A percentile compares a stretch with the other conserved stretches of the same genome.
Evolutionary conservation across 1,284 basidiomycete species (phyloP).

Genomic region (Cutaneotrichosporon cyanovorans): DNA sequence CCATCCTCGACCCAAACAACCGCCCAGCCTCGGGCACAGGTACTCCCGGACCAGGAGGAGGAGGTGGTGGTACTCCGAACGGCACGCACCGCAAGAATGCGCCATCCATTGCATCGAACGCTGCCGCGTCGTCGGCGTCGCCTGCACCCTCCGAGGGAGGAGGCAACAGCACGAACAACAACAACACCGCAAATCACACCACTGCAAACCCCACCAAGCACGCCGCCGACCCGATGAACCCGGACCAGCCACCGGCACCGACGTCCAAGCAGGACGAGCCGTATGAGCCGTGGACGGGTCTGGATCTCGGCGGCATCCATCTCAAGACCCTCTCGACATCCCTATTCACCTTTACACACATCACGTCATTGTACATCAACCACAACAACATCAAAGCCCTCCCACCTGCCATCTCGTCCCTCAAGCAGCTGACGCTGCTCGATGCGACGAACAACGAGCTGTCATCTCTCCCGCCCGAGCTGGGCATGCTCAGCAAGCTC

Average conservation of each 20-base stretch:
- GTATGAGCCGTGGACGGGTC: slow-evolving; percentile 64
- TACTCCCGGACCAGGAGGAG: slow-evolving; percentile 5
- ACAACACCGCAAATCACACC: slow-evolving; percentile 7
- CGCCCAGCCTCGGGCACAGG: slow-evolving; percentile 11
- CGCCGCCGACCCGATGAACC: slow-evolving; percentile 30
- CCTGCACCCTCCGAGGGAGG: slow-evolving; percentile 10
- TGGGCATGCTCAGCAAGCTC: slow-evolving; percentile 83
- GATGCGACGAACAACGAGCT: slow-evolving; percentile 91
- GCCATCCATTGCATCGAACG: slow-evolving; percentile 23
- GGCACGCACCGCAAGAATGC: slow-evolving; percentile 45
- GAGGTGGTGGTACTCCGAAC: slow-evolving; percentile 41
- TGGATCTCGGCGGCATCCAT: slow-evolving; percentile 93
- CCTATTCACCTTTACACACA: slow-evolving; percentile 84
- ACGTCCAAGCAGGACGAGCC: slow-evolving; percentile 33
- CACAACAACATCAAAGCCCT: slow-evolving; percentile 81
- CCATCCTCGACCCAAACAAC: slow-evolving; percentile 47
- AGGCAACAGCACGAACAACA: too few relatives aligned
- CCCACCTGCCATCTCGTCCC: slow-evolving; percentile 73
- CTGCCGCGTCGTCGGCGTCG: slow-evolving; percentile 14
- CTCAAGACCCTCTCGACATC: slow-evolving; percentile 82
- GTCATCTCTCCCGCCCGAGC: slow-evolving; percentile 68
- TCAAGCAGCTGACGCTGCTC: slow-evolving; percentile 80
- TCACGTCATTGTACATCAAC: slow-evolving; percentile 93
- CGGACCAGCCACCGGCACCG: slow-evolving; percentile 26
- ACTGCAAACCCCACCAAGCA: background rate